Evolutionary conservation across 148 eudicot genomes (phyloP).

Genomic region (Vaccinium darrowii): DNA sequence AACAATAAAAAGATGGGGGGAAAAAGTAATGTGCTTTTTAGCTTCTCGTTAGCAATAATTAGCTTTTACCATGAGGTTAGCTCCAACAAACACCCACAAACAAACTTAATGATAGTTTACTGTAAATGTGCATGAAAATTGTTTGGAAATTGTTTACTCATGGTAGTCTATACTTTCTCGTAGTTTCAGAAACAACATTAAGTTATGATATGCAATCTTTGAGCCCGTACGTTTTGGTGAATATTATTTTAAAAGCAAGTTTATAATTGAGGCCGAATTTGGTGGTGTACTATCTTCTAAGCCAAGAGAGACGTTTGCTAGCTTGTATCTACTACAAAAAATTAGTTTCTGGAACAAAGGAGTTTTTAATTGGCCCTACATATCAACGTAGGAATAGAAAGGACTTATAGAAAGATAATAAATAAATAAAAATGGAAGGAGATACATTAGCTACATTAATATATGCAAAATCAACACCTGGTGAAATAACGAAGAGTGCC

Average conservation of each 20-base stretch:
- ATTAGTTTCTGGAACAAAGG: background rate
- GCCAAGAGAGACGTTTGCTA: background rate
- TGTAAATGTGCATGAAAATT: background rate
- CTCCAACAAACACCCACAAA: background rate
- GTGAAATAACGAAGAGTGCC: background rate
- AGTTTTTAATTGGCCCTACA: background rate
- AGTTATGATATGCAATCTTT: background rate
- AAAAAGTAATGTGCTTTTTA: background rate
- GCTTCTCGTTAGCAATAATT: background rate
- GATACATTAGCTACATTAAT: background rate
- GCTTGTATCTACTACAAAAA: background rate
- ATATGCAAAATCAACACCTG: background rate
- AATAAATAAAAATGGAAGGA: background rate
- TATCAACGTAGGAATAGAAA: background rate
- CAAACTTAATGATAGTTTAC: background rate
- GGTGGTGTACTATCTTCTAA: background rate
- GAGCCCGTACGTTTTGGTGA: background rate
- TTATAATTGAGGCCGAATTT: background rate
- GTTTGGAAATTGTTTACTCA: background rate
- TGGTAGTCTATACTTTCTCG: background rate
- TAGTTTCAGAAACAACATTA: background rate
- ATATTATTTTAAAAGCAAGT: background rate
- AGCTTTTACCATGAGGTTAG: background rate
- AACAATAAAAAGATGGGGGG: background rate
- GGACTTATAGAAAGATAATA: background rate